These are phyloP conservation scores for Phytophthora hybrid DNA, from an alignment of 352 stramenopile species.

Conservation along the genomic window DNA sequence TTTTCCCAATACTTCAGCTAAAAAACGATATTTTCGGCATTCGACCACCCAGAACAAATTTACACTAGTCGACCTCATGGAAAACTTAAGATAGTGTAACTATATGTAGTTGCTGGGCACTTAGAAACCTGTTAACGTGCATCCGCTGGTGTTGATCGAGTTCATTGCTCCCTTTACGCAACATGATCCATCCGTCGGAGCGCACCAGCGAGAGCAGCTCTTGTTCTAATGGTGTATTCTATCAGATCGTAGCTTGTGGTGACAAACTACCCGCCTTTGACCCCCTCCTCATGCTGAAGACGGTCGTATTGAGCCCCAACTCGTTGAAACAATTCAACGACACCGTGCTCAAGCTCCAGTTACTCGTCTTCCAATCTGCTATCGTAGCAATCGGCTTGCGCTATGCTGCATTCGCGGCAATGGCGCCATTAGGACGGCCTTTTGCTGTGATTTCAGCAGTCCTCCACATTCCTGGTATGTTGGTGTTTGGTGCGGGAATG, in stretches of 20 bases:
- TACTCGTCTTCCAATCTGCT: background rate
- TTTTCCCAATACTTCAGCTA: too few relatives aligned
- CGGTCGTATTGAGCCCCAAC: slow-evolving; percentile 14
- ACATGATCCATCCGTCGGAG: slow-evolving; percentile 14
- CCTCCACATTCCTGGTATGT: slow-evolving; percentile 19
- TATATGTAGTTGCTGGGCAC: too few relatives aligned
- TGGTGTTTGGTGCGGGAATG: slow-evolving; percentile 15
- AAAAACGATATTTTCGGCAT: too few relatives aligned
- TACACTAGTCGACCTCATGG: too few relatives aligned
- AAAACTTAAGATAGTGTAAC: too few relatives aligned
- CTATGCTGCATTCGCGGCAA: slow-evolving; percentile 13
- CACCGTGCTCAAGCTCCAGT: background rate
- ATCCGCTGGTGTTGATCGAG: background rate
- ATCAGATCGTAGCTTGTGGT: slow-evolving; percentile 20
- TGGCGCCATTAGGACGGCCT: slow-evolving; percentile 8
- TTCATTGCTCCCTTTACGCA: background rate
- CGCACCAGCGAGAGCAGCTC: background rate
- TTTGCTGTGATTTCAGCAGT: slow-evolving; percentile 17
- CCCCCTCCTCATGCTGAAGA: slow-evolving; percentile 18
- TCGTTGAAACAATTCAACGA: slow-evolving; percentile 20
- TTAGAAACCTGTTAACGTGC: background rate
- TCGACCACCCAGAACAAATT: too few relatives aligned
- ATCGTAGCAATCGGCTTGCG: slow-evolving; percentile 12
- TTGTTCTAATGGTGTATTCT: background rate
- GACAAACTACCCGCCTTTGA: slow-evolving; percentile 20